Percentiles rank a stretch among this genome's conserved stretches.
Conservation (phyloP, 306 rosid species). For the Abrus pulchellus region DNA sequence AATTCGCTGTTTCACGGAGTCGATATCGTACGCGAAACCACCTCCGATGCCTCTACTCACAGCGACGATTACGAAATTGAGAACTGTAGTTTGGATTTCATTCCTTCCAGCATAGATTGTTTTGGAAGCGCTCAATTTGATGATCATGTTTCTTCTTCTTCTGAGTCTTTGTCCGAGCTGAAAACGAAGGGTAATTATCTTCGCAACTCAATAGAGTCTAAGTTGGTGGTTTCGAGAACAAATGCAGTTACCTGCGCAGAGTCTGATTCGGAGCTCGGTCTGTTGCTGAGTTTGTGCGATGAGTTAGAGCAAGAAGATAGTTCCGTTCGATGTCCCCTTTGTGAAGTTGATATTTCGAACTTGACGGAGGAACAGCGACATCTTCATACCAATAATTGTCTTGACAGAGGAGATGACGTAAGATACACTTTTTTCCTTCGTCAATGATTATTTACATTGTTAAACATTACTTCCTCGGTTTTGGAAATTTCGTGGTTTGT, state of each 20-base stretch:
- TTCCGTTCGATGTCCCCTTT: constrained; percentile 72
- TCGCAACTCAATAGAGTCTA: constrained; percentile 78
- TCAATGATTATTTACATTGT: not conserved
- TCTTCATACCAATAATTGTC: constrained; percentile 79
- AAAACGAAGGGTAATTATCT: constrained; percentile 54
- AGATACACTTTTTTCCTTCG: not conserved
- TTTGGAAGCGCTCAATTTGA: not conserved
- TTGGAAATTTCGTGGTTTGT: too few relatives aligned
- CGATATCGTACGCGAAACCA: too few relatives aligned
- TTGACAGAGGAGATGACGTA: constrained; percentile 68
- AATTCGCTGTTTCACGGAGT: not conserved
- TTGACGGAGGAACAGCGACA: constrained; percentile 67
- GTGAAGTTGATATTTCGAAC: constrained; percentile 76
- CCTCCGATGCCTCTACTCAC: not conserved
- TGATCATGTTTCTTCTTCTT: constrained; percentile 21
- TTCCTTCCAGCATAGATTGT: constrained; percentile 63
- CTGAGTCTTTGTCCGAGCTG: constrained; percentile 32
- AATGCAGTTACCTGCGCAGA: constrained; percentile 31
- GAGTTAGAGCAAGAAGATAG: constrained; percentile 49
- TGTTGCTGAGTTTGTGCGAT: constrained; percentile 64
- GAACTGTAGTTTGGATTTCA: constrained; percentile 63
- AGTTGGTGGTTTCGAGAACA: constrained; percentile 53
- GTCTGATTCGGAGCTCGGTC: constrained; percentile 59
- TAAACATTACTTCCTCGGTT: too few relatives aligned
- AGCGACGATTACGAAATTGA: constrained; percentile 42